Base-by-base conservation (phyloP, 257 asterid species). In the Rubia yunnanensis region DNA sequence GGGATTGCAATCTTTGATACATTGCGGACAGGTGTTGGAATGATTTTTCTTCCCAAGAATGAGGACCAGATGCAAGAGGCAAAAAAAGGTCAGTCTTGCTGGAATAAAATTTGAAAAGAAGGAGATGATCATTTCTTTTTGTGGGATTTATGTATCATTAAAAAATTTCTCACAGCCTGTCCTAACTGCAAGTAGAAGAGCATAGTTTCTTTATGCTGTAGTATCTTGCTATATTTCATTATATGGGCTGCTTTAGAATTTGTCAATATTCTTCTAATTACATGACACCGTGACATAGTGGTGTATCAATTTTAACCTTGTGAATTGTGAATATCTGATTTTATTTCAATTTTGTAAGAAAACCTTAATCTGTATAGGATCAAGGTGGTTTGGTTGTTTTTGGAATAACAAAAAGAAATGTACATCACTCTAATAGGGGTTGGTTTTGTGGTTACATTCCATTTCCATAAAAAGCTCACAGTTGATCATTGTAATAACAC, bases 11-110 rank as follows among this genome's bases (percentile, higher is more conserved):
- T 82, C 73, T 86, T 94, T 69, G 97, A 94, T 77, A 80, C 70
- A 74, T 62, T 79, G 72, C 99, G 90, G 70, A 94, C 96, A 31
- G 95, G 96, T 54, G 96, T 88, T 54, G 99, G 99, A 64, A 94
- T 94, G 97, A 24, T 94, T 39, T 94, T 94, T 81, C 94, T 94
- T 72, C 99, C 99, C 17, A 78, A 82, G 77, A 92, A 94, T 35
- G 94, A 78, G 20, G 82, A 71, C 41, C 74, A 78, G 49, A 76
- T 76, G 86, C 74, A 88, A 68, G 83, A 80, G 85, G 97, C 97
- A 20, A 81, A 86, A 81, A 36, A 82, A 82, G 95, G 99, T 87
- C 54, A 79, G 87, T 64, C 9, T 53, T 30, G 3, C 30, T 57
- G 46, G 30, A 50, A 26, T 18, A 44, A n/a, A 35, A 35, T 62